phyloP scores from a whole-genome alignment of 2,329 filamentous ascomycete genomes.

The Alternaria ventricosa region DNA sequence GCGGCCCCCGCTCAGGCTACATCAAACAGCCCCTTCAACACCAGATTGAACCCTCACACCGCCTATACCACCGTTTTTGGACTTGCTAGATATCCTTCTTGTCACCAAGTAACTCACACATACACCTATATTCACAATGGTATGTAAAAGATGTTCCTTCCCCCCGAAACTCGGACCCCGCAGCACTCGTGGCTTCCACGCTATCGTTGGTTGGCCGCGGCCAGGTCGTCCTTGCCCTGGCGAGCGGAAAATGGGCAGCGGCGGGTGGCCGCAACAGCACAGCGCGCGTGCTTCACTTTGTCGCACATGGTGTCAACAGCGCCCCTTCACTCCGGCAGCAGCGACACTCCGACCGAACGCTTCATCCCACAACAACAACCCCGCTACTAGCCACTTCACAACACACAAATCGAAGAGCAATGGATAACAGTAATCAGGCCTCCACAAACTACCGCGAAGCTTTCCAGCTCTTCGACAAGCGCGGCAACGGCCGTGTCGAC shows the following conservation, averaged over 20 bases:
- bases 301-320: not conserved
- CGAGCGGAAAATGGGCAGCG: slow-evolving; percentile 10
- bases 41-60: slow-evolving; percentile 16
- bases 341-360: not conserved
- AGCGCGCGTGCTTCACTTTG: slow-evolving; percentile 1
- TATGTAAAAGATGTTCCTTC: slow-evolving; percentile 12
- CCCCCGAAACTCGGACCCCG: not conserved
- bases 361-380: not conserved
- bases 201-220: slow-evolving; percentile 17
- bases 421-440: slow-evolving; percentile 59
- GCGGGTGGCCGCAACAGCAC: slow-evolving; percentile 17
- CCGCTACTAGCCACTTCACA: slow-evolving; percentile 10
- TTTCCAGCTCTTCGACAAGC: slow-evolving; percentile 99
- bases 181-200: not conserved
- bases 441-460: slow-evolving; percentile 99
- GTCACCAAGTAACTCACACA: not conserved
- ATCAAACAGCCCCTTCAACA: slow-evolving; percentile 30
- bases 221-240: slow-evolving; percentile 20
- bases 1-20: slow-evolving; percentile 27
- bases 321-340: not conserved
- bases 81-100: slow-evolving; percentile 13
- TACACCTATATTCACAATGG: slow-evolving; percentile 21
- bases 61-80: slow-evolving; percentile 9
- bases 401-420: slow-evolving; percentile 26
- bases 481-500: slow-evolving; percentile 89